Conservation (phyloP, 176 grass and related monocot species). For the Stipa capillata region DNA sequence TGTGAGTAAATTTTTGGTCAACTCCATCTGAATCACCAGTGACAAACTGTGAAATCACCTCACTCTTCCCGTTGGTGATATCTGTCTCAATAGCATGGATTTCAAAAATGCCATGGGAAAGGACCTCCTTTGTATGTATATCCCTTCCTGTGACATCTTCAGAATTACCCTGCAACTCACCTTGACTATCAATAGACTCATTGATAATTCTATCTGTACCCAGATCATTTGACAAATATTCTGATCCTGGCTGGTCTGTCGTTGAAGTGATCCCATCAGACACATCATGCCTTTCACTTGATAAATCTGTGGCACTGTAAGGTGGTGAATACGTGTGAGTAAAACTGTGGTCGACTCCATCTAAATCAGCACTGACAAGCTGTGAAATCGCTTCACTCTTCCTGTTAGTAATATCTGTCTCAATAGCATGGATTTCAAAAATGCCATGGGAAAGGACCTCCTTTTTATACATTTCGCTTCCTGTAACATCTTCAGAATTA, state of each 20-base stretch:
- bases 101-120: constrained; percentile 34
- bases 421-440: constrained; percentile 30
- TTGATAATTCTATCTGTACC: background rate
- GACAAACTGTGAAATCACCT: constrained; percentile 15
- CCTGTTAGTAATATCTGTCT: constrained; percentile 10
- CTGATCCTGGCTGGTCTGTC: constrained; percentile 5
- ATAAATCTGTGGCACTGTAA: no score
- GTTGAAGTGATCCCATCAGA: constrained; percentile 6
- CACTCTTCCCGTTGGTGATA: constrained; percentile 11
- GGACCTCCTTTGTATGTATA: constrained; percentile 18
- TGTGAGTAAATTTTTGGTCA: background rate
- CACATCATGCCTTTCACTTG: no score
- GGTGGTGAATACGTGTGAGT: no score
- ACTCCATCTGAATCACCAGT: constrained; percentile 15
- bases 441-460: constrained; percentile 26
- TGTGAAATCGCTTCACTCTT: constrained; percentile 23
- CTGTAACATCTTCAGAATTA: constrained; percentile 16
- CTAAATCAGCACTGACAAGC: constrained; percentile 10
- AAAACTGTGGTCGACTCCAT: background rate
- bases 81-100: constrained; percentile 21
- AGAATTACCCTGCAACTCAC: constrained; percentile 9
- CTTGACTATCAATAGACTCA: no score
- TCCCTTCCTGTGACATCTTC: constrained; percentile 10
- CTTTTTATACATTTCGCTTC: constrained; percentile 17
- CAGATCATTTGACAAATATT: constrained; percentile 17